Evolutionary conservation across 2,329 filamentous ascomycete species (phyloP).

Genomic region (Aspergillus sp.): DNA sequence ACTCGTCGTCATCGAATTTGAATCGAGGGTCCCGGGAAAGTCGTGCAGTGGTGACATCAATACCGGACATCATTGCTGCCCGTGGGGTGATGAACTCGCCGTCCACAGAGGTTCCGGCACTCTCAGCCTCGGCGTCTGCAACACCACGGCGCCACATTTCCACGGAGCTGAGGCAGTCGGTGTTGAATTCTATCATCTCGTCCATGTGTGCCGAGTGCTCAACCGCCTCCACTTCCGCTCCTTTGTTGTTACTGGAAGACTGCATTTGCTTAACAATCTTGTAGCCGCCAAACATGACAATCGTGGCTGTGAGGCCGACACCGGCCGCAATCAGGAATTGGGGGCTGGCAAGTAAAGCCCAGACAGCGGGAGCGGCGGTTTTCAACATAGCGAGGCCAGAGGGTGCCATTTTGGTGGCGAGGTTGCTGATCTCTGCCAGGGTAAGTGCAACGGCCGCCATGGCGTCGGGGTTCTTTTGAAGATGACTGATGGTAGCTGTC

Average conservation of each 20-base stretch:
- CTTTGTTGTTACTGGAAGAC: conserved; percentile 40
- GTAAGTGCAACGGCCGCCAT: conserved; percentile 93
- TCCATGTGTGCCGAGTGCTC: conserved; percentile 46
- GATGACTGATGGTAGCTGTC: conserved; percentile 76
- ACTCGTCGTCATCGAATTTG: conserved; percentile 41
- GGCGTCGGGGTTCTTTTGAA: conserved; percentile 83
- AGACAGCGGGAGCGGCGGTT: conserved; percentile 79
- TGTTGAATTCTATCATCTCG: conserved; percentile 59
- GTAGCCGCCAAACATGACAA: conserved; percentile 94
- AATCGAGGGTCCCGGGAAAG: conserved; percentile 39
- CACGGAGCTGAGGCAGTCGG: conserved; percentile 59
- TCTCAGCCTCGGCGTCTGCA: conserved; percentile 59
- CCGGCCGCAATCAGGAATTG: conserved; percentile 94
- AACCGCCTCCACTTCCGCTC: not conserved
- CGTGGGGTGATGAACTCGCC: conserved; percentile 68
- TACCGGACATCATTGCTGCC: conserved; percentile 55
- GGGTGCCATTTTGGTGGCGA: conserved; percentile 83
- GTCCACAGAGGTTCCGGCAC: conserved; percentile 64
- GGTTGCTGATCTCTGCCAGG: conserved; percentile 83
- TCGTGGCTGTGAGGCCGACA: conserved; percentile 87
- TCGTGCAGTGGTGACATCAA: conserved; percentile 41
- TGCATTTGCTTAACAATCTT: conserved; percentile 91
- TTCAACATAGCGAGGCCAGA: conserved; percentile 77
- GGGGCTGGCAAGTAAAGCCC: conserved; percentile 82
- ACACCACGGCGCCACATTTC: conserved; percentile 69